Evolutionary conservation across 2,329 filamentous ascomycete species (phyloP).

Genomic region (Piedraia hortae): DNA sequence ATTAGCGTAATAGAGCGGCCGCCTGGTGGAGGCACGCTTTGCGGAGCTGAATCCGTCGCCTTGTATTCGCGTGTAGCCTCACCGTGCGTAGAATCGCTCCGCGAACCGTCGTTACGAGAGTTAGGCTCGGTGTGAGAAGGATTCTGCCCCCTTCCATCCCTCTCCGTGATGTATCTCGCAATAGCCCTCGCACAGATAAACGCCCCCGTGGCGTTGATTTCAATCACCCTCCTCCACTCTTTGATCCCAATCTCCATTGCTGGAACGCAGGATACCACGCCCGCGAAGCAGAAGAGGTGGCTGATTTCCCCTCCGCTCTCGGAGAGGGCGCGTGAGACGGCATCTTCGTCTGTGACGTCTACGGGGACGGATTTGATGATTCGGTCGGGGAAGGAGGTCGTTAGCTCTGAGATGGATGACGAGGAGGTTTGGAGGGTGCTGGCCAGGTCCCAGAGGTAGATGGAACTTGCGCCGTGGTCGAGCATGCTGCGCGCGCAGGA

Average conservation of each 20-base stretch:
- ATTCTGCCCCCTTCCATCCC: no score
- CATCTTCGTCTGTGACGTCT: conserved; percentile 29
- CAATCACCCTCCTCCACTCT: conserved; percentile 35
- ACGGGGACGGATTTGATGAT: conserved; percentile 25
- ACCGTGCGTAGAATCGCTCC: no score
- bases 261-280: conserved; percentile 34
- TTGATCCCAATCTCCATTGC: conserved; percentile 30
- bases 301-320: conserved; percentile 23
- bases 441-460: conserved; percentile 33
- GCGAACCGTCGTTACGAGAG: no score
- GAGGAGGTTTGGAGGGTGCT: conserved; percentile 15
- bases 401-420: conserved; percentile 20
- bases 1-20: conserved; percentile 38
- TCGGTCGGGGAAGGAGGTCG: conserved; percentile 25
- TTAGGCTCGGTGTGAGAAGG: no score
- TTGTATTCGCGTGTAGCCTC: no score
- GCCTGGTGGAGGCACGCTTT: no score
- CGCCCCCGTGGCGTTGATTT: conserved; percentile 43
- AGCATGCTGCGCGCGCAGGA: conserved; percentile 32
- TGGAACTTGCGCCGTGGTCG: conserved; percentile 33
- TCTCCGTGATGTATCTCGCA: conserved; percentile 25
- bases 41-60: no score
- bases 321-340: conserved; percentile 19
- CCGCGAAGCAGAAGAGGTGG: conserved; percentile 36
- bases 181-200: conserved; percentile 44